Evolutionary conservation across 805 yeast species (phyloP), one percentile per base, ranked within the genome.

Genomic region (Yarrowia sp.): DNA sequence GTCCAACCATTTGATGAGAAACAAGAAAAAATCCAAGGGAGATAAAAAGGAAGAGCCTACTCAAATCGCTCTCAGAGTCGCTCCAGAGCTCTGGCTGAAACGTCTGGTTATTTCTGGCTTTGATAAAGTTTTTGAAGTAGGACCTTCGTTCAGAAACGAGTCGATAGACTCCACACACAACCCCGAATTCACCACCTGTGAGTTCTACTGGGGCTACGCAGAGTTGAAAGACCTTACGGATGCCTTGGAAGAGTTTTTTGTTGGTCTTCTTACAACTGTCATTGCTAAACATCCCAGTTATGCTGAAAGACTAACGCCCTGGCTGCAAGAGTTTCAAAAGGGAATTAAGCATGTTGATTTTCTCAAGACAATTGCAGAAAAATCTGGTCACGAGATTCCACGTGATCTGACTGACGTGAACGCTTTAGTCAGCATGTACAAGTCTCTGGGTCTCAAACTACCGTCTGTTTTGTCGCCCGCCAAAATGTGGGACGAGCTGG

Each of bases 41-140:
- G 43, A 38, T 19, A 4, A 17, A 16, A 17, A 35, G 1, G 68
- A 66, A 3, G 65, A 48, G 33, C 14, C 61, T 7, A 65, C 71
- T 1, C 76, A 77, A 12, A 75, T 91, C 9, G 86, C 83, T 64
- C 74, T 95, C 49, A 78, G 99, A 46, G 93, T 95, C 1, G 98
- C 99, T 0, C 99, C 99, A 0, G 99, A 93, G 71, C 77, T 95
- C 40, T 95, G 97, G 97, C 81, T 95, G 64, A 95, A 95, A 72
- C 82, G 89, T 68, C 76, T 95, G 59, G 83, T 92, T 2, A 85
- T 93, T 35, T 82, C 90, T 8, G 99, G 99, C 1, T 85, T 92
- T 71, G 96, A 92, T 69, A 85, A 83, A 68, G 87, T 95, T 2
- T 95, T 84, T 74, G 98, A 95, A 71, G 83, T 95, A 54, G 98